Conservation (phyloP, 306 rosid species). For the Quercus cerris region DNA sequence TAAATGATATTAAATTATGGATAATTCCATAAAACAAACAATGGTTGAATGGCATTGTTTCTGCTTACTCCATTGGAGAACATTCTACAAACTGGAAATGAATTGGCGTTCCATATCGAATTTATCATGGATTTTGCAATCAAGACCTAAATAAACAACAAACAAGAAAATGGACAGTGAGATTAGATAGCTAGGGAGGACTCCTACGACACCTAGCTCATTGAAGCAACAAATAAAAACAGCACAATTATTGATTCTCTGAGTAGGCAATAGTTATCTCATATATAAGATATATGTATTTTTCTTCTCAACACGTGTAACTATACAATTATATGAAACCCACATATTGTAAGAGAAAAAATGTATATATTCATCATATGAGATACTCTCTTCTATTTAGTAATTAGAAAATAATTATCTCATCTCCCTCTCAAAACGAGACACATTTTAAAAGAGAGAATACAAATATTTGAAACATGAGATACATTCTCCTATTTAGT, state of each 20-base stretch:
- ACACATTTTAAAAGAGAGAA: too few species aligned
- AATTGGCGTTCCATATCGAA: not conserved
- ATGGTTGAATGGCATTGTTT: not conserved
- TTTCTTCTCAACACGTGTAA: too few species aligned
- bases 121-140: not conserved
- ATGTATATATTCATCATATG: too few species aligned
- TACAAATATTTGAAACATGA: too few species aligned
- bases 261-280: too few species aligned
- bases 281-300: too few species aligned
- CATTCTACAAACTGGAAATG: not conserved
- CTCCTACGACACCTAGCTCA: not conserved
- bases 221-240: not conserved
- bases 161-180: not conserved
- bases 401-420: not conserved
- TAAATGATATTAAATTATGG: not conserved
- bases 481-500: conserved; percentile 10
- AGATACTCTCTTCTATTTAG: not conserved
- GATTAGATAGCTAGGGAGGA: not conserved
- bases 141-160: not conserved
- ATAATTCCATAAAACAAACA: not conserved
- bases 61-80: not conserved
- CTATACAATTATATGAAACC: too few species aligned
- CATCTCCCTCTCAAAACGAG: too few species aligned
- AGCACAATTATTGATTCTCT: not conserved
- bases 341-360: too few species aligned